Base-by-base conservation (phyloP, 257 asterid genomes). In the Fraxinus quadrangulata region DNA sequence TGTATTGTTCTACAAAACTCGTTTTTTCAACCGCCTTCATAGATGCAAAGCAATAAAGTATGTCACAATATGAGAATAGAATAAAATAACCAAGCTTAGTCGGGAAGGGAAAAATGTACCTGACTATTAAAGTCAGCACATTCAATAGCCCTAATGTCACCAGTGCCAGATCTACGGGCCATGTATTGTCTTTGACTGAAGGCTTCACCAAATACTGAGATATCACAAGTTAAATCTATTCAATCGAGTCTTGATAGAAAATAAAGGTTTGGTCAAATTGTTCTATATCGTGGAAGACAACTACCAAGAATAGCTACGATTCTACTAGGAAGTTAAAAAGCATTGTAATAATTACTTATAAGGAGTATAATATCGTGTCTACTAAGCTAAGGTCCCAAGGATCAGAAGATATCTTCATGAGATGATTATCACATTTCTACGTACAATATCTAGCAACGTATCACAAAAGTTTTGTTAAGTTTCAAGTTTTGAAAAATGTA, bases 71-170 rank as follows among this genome's bases (percentile, higher is more conserved):
- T 36, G 67, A 23, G 42, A 70, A 21, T 34, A 23, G 42, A 70
- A 21, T 34, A 4, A 34, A 34, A 14, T 21, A n/a, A 33, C 26
- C 31, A 69, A n/a, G 63, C 71, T 47, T 33, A 49, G 33, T 56
- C 70, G 54, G 67, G 68, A 47, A 65, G 70, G 59, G 24, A 47
- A 76, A 71, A 63, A 17, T 72, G 26, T 85, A 90, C 96, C 94
- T 92, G 97, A 37, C 87, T 85, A 77, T 96, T 96, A 78, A 92
- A 96, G 71, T 93, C 96, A 24, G 95, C 89, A 68, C 99, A 92
- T 69, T 96, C 98, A 3, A 84, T 89, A 12, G 97, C 98, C 86
- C 97, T 86, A 47, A 90, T 59, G 31, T 92, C 97, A 78, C 91
- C 85, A 96, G 81, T 67, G 90, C 89, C 79, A 93, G 83, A 82